Evolutionary conservation across 1,139 yeast genomes (phyloP).

Genomic region (Candida neerlandica): DNA sequence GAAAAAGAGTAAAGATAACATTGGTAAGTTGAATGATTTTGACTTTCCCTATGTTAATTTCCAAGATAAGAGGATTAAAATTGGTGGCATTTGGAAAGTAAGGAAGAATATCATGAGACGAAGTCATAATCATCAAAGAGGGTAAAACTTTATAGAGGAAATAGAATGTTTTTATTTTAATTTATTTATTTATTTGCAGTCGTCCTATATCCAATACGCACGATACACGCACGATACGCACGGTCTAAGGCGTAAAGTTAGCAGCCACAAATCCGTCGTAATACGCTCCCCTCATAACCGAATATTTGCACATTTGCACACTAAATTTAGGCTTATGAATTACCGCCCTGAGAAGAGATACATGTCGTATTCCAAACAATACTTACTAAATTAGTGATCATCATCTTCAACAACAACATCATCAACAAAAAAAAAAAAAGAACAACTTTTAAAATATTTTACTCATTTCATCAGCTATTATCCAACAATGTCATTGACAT

Average conservation of each 20-base stretch:
- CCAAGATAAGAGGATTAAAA: conserved; percentile 39
- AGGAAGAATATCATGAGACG: conserved; percentile 66
- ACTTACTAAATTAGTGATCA: too few species aligned
- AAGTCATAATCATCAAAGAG: conserved; percentile 19
- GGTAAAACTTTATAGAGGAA: background rate
- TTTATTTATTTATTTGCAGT: background rate
- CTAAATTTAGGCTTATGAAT: too few species aligned
- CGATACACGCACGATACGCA: too few species aligned
- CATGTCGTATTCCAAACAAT: too few species aligned
- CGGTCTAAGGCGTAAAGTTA: too few species aligned
- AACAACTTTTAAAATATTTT: background rate
- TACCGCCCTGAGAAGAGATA: too few species aligned
- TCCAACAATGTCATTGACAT: conserved; percentile 10
- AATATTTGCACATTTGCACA: too few species aligned
- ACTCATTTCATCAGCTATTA: too few species aligned
- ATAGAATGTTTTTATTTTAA: background rate
- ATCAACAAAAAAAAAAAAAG: background rate
- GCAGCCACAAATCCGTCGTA: too few species aligned
- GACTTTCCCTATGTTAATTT: conserved; percentile 56
- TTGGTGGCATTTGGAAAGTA: conserved; percentile 65
- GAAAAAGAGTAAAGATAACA: conserved; percentile 14
- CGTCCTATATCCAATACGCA: too few species aligned
- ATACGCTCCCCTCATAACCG: too few species aligned
- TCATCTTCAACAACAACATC: too few species aligned
- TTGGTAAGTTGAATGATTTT: background rate